Evolutionary conservation across 1,284 basidiomycete species (phyloP).

Genomic region (Entoloma clypeatum): DNA sequence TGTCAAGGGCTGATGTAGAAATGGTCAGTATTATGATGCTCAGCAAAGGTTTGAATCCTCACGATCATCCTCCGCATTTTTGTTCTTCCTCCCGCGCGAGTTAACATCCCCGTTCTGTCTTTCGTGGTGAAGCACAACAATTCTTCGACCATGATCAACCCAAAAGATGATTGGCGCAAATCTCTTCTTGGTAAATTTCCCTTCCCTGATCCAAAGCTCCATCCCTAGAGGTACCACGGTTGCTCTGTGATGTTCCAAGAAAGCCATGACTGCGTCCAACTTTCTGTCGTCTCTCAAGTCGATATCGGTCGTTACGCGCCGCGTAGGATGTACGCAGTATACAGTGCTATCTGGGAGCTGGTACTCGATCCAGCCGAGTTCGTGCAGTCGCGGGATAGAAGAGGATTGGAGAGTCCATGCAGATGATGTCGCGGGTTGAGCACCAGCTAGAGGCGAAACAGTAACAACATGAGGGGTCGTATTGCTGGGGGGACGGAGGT

Average conservation of each 20-base stretch:
- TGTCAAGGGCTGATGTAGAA: conserved; percentile 47
- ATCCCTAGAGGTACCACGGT: conserved; percentile 31
- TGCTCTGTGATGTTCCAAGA: conserved; percentile 36
- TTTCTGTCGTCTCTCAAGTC: conserved; percentile 50
- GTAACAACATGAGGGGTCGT: conserved; percentile 12
- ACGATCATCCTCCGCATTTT: conserved; percentile 49
- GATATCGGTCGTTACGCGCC: conserved; percentile 59
- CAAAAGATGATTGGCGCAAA: conserved; percentile 46
- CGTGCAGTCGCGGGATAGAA: conserved; percentile 27
- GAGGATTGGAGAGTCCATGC: conserved; percentile 11
- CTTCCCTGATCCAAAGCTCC: conserved; percentile 54
- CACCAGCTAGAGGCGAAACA: conserved; percentile 19
- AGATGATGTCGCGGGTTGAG: conserved; percentile 3
- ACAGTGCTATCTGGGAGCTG: conserved; percentile 61
- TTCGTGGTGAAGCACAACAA: conserved; percentile 46
- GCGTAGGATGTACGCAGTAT: conserved; percentile 62
- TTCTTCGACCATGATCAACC: conserved; percentile 61
- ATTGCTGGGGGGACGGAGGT: conserved; percentile 21
- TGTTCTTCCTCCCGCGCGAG: conserved; percentile 26
- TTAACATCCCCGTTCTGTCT: conserved; percentile 25
- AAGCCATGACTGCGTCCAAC: conserved; percentile 48
- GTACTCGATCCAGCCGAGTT: conserved; percentile 60
- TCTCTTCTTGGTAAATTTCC: conserved; percentile 22
- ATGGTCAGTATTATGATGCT: not conserved
- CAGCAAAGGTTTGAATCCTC: conserved; percentile 26